Evolutionary conservation across 2,329 filamentous ascomycete species (phyloP).

Genomic region (Xylaria sp.): DNA sequence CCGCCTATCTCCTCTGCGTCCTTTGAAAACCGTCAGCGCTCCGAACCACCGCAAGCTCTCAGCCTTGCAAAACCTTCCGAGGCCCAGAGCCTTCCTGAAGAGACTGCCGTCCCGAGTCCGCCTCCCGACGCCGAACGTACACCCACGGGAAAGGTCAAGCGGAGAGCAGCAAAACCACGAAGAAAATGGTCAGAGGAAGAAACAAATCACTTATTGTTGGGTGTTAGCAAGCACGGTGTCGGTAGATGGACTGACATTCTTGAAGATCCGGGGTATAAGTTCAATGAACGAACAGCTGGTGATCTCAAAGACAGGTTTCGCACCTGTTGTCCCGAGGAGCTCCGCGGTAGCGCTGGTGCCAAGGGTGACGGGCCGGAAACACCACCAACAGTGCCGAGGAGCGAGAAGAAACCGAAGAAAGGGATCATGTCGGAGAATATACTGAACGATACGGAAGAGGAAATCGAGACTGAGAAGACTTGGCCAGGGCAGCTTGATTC

Average conservation of each 20-base stretch:
- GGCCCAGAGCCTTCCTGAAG: conserved; percentile 42
- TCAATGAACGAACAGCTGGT: conserved; percentile 70
- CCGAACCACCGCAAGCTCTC: conserved; percentile 58
- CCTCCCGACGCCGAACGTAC: conserved; percentile 48
- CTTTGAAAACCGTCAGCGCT: conserved; percentile 60
- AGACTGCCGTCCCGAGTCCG: conserved; percentile 45
- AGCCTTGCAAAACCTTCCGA: conserved; percentile 50
- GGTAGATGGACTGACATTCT: conserved; percentile 74
- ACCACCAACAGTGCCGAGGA: conserved; percentile 36
- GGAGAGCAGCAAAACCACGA: conserved; percentile 67
- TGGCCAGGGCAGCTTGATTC: conserved; percentile 48
- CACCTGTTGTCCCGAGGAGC: conserved; percentile 72
- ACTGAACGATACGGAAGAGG: conserved; percentile 60
- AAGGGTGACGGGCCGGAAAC: conserved; percentile 49
- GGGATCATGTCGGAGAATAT: conserved; percentile 67
- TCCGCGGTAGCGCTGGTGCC: conserved; percentile 56
- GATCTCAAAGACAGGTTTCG: conserved; percentile 75
- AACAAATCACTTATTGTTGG: conserved; percentile 70
- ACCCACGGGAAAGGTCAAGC: conserved; percentile 58
- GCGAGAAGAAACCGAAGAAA: conserved; percentile 57
- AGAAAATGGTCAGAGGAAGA: conserved; percentile 74
- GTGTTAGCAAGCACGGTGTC: conserved; percentile 71
- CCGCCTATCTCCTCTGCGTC: conserved; percentile 70
- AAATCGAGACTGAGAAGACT: conserved; percentile 42
- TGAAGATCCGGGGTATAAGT: conserved; percentile 69